Evolutionary conservation across 164 flowering plant genomes (phyloP).

Genomic region (Nymphaea colorata): DNA sequence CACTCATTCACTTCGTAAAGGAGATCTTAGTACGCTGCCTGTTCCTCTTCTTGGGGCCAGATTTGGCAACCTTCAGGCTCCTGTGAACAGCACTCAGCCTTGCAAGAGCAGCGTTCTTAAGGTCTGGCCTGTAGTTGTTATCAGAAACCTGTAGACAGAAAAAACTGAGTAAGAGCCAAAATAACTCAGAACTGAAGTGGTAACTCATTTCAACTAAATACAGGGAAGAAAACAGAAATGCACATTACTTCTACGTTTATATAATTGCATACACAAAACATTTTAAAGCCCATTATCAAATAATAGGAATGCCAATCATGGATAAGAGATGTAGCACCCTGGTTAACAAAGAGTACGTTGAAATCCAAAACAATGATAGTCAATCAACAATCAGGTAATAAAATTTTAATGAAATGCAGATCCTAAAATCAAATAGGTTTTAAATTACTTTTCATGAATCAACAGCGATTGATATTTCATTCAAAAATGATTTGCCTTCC

Average conservation of each 20-base stretch:
- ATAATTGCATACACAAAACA: neutral
- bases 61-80: slow-evolving; percentile 77
- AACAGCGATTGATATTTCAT: no score
- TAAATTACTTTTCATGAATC: no score
- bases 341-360: no score
- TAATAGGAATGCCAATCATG: neutral
- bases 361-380: no score
- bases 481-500: no score
- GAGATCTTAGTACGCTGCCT: slow-evolving; percentile 39
- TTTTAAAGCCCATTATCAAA: neutral
- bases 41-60: slow-evolving; percentile 83
- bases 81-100: slow-evolving; percentile 66
- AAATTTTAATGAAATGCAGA: no score
- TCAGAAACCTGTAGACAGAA: slow-evolving; percentile 41
- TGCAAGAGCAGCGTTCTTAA: slow-evolving; percentile 83
- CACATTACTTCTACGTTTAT: neutral
- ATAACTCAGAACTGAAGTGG: neutral
- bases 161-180: no score
- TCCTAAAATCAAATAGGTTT: no score
- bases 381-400: no score
- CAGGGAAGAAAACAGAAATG: neutral
- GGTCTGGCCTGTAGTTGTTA: slow-evolving; percentile 77
- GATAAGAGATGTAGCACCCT: neutral
- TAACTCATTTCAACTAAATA: neutral
- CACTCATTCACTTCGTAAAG: no score